Conservation (phyloP, 805 yeast species). For the Clavispora phyllophila region DNA sequence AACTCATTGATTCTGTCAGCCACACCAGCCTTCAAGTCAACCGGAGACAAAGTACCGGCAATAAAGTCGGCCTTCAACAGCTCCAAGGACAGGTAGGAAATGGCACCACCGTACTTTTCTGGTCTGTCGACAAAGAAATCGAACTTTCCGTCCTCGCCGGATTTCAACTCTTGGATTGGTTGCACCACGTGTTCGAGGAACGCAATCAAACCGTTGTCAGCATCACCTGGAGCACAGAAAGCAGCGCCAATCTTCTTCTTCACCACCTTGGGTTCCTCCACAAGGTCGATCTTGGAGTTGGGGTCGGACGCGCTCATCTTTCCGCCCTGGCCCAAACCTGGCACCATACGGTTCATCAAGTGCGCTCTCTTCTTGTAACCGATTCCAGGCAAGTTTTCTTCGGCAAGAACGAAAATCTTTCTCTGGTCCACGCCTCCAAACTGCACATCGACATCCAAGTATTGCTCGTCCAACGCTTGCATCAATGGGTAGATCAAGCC, state of each 20-base stretch:
- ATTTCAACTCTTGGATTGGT: conserved; percentile 78
- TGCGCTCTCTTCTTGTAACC: conserved; percentile 98
- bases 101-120: conserved; percentile 94
- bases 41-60: conserved; percentile 76
- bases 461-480: conserved; percentile 97
- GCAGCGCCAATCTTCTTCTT: conserved; percentile 90
- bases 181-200: conserved; percentile 79
- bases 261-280: conserved; percentile 84
- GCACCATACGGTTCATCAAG: conserved; percentile 98
- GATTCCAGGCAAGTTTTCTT: conserved; percentile 78
- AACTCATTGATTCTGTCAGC: conserved; percentile 76
- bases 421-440: conserved; percentile 99
- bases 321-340: conserved; percentile 95
- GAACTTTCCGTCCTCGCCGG: conserved; percentile 49
- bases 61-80: conserved; percentile 69
- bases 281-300: conserved; percentile 88
- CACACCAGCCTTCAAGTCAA: conserved; percentile 90
- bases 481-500: conserved; percentile 96
- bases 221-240: conserved; percentile 88
- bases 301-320: conserved; percentile 99
- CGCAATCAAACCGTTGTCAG: conserved; percentile 85
- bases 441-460: conserved; percentile 84
- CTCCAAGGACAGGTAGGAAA: conserved; percentile 63
- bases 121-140: conserved; percentile 81
- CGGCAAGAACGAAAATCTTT: conserved; percentile 94